These are phyloP conservation scores for Penicillium odoratum DNA, from an alignment of 495 filamentous ascomycete species.

Conservation along the genomic window DNA sequence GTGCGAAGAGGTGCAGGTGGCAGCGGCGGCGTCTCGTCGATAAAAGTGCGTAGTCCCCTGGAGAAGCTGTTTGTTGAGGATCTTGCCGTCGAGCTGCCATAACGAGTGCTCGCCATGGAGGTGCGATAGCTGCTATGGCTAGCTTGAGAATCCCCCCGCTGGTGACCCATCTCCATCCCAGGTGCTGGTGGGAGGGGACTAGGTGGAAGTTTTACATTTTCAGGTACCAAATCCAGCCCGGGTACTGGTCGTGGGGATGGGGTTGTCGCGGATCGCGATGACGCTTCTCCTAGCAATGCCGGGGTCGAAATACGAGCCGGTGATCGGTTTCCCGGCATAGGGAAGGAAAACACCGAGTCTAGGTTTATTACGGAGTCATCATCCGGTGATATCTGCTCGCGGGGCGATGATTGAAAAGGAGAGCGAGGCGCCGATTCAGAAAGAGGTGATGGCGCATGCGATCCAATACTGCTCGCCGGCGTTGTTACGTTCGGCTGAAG, in stretches of 20 bases:
- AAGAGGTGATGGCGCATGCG: conserved; percentile 59
- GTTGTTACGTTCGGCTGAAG: conserved; percentile 57
- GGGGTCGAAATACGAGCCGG: conserved; percentile 31
- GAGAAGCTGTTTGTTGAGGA: conserved; percentile 43
- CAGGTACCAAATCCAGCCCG: conserved; percentile 16
- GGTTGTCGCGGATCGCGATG: conserved; percentile 21
- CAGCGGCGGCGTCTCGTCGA: conserved; percentile 42
- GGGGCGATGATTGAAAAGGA: conserved; percentile 39
- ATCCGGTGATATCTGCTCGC: conserved; percentile 48
- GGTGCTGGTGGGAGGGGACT: conserved; percentile 30
- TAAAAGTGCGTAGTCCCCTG: conserved; percentile 30
- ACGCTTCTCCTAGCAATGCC: conserved; percentile 16
- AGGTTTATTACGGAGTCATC: conserved; percentile 42
- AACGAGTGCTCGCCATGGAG: conserved; percentile 44
- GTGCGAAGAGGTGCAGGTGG: conserved; percentile 32
- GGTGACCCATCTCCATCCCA: conserved; percentile 22
- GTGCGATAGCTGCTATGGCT: conserved; percentile 49
- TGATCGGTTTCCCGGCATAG: conserved; percentile 44
- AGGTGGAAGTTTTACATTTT: conserved; percentile 28
- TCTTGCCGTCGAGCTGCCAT: conserved; percentile 38
- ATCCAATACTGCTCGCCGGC: conserved; percentile 55
- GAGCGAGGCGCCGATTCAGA: conserved; percentile 42
- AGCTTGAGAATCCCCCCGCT: conserved; percentile 35
- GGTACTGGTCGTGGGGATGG: conserved; percentile 21
- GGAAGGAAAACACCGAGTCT: conserved; percentile 66